Percentiles rank a stretch among this genome's conserved stretches.
These are phyloP conservation scores for Fusarium abutilonis DNA, from an alignment of 2,329 filamentous ascomycete genomes.

Conservation along the genomic window DNA sequence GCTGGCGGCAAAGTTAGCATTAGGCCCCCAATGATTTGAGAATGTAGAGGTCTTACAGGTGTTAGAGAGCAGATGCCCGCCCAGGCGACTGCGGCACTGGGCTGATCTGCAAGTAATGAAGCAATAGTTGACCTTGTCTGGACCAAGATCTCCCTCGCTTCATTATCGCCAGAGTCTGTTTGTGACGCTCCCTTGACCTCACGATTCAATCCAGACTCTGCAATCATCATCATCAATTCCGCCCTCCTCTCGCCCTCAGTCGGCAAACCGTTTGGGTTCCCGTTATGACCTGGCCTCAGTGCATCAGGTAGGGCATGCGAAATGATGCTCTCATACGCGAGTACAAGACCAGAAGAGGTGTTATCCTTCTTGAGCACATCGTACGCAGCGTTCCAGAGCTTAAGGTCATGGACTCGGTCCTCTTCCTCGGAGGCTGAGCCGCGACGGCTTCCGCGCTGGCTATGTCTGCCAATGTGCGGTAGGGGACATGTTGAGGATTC, in stretches of 20 bases:
- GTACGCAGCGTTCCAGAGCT: slow-evolving; percentile 51
- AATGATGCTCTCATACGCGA: slow-evolving; percentile 52
- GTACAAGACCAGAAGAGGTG: slow-evolving; percentile 46
- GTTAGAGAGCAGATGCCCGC: slow-evolving; percentile 52
- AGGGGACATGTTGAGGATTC: slow-evolving; percentile 30
- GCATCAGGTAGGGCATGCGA: slow-evolving; percentile 49
- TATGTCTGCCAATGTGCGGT: slow-evolving; percentile 26
- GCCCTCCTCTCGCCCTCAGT: slow-evolving; percentile 42
- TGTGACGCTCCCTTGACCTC: slow-evolving; percentile 40
- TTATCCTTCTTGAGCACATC: slow-evolving; percentile 47
- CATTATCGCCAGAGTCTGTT: slow-evolving; percentile 44
- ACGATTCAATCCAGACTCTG: slow-evolving; percentile 46
- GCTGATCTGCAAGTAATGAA: slow-evolving; percentile 41
- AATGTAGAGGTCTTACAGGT: slow-evolving; percentile 44
- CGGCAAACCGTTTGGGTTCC: slow-evolving; percentile 37
- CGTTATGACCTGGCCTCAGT: slow-evolving; percentile 46
- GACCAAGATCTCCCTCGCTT: slow-evolving; percentile 45
- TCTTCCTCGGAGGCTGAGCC: slow-evolving; percentile 25
- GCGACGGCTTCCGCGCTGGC: slow-evolving; percentile 21
- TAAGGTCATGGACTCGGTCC: slow-evolving; percentile 39
- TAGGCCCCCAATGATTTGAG: background rate
- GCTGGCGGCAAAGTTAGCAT: slow-evolving; percentile 34
- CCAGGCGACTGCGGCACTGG: slow-evolving; percentile 49
- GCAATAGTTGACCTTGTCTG: slow-evolving; percentile 45
- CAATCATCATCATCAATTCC: slow-evolving; percentile 47